phyloP scores from a whole-genome alignment of 805 yeast species.

The Ogataea populi-albae region DNA sequence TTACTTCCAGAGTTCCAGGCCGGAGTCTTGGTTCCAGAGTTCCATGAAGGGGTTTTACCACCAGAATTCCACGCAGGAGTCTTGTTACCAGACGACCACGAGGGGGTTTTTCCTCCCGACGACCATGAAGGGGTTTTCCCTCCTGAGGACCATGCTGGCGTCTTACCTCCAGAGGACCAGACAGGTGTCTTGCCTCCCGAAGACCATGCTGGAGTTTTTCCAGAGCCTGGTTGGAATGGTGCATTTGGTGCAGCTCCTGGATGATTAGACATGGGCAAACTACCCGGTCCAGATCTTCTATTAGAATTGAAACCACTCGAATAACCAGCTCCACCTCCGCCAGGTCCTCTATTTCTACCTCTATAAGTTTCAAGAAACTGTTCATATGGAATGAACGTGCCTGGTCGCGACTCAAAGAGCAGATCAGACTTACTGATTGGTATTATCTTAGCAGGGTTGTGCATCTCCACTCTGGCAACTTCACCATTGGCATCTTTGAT shows the following conservation, averaged over 20 bases:
- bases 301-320: constrained; percentile 6
- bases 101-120: constrained; percentile 41
- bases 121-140: constrained; percentile 40
- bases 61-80: constrained; percentile 48
- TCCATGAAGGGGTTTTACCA: constrained; percentile 41
- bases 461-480: constrained; percentile 88
- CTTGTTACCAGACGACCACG: constrained; percentile 35
- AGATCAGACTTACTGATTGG: constrained; percentile 79
- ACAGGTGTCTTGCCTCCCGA: constrained; percentile 44
- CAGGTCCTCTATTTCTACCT: constrained; percentile 35
- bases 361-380: constrained; percentile 55
- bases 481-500: constrained; percentile 92
- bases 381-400: constrained; percentile 72
- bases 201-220: constrained; percentile 48
- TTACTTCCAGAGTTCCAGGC: constrained; percentile 37
- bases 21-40: constrained; percentile 41
- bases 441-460: constrained; percentile 84
- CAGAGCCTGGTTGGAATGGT: constrained; percentile 47
- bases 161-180: constrained; percentile 33
- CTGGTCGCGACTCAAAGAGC: constrained; percentile 64
- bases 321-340: constrained; percentile 16
- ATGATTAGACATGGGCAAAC: no score
- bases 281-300: no score
- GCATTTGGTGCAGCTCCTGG: constrained; percentile 30
- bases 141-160: constrained; percentile 33